These are phyloP conservation scores for Tetrahymena elliotti DNA, from an alignment of 73 alveolate species.

Conservation along the genomic window DNA sequence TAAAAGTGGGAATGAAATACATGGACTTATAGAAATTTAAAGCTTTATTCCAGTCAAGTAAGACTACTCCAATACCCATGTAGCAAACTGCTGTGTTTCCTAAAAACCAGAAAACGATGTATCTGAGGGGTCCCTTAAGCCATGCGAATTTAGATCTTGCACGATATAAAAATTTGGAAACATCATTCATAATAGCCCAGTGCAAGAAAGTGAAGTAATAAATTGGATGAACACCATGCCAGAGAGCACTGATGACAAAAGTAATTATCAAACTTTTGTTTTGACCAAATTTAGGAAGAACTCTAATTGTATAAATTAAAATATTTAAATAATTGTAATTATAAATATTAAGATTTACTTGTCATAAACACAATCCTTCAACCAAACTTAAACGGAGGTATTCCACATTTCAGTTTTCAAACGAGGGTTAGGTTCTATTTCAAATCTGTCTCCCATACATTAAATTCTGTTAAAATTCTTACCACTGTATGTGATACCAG, in stretches of 20 bases:
- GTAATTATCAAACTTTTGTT: neutral
- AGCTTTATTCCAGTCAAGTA: neutral
- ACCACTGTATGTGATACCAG: conserved; percentile 24
- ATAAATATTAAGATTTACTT: neutral
- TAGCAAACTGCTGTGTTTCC: neutral
- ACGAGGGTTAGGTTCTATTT: conserved; percentile 19
- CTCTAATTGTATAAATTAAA: neutral
- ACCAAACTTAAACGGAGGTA: conserved; percentile 27
- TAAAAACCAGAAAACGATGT: neutral
- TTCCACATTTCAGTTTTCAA: conserved; percentile 29
- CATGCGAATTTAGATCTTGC: conserved; percentile 22
- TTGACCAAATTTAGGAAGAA: neutral
- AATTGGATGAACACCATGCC: conserved; percentile 30
- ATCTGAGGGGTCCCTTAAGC: neutral
- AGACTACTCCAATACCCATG: neutral
- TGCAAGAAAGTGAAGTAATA: conserved; percentile 13
- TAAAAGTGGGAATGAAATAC: neutral
- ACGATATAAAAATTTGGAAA: conserved; percentile 15
- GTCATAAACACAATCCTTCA: conserved; percentile 35
- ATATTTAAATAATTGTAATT: neutral
- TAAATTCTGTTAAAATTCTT: conserved; percentile 14
- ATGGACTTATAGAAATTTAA: neutral
- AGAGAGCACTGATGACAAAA: neutral
- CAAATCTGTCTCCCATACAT: conserved; percentile 9
- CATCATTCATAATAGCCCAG: conserved; percentile 38